Evolutionary conservation across 345 rosid species (phyloP), one percentile per base, ranked within the genome.

Genomic region (Clarkia xantiana): DNA sequence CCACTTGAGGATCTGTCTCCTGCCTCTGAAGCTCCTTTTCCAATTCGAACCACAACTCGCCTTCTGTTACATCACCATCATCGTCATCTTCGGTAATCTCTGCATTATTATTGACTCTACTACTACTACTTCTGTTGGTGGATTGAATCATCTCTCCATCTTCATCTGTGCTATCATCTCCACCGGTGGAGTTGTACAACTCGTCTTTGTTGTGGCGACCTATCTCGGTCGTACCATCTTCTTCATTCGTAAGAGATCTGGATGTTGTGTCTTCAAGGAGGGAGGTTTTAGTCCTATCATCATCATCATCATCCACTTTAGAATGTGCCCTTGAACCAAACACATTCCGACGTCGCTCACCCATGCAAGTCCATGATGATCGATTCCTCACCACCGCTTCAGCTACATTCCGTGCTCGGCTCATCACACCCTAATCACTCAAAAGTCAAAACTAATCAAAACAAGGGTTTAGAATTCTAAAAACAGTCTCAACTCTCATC

Each of bases 361-460:
- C n/a, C n/a, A n/a, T n/a, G n/a, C n/a, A n/a, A n/a, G n/a, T n/a
- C 98, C 96, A 91, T 47, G 98, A 76, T 3, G 96, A 44, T 34
- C 81, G 94, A 10, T 89, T 91, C 71, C 72, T 74, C 49, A 75
- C 87, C 34, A 85, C 94, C 22, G 98, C 98, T 70, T 80, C 72
- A 2, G 96, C 96, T 4, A 91, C 94, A 52, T 81, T 76, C 60
- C 80, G 86, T n/a, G 96, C 98, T 44, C 96, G 78, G 70, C 72
- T 81, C 81, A 91, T 78, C 60, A 91, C 89, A 68, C 74, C 98
- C 96, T 91, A 54, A 14, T 64, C 22, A 38, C 23, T 51, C 11
- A 52, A 51, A 51, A 43, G 44, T 13, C n/a, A 45, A 14, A 34
- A 34, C 17, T 18, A 29, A 29, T 29, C n/a, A n/a, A n/a, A n/a